Base-by-base conservation (phyloP, 805 yeast genomes). In the Danielia reshetovae region DNA sequence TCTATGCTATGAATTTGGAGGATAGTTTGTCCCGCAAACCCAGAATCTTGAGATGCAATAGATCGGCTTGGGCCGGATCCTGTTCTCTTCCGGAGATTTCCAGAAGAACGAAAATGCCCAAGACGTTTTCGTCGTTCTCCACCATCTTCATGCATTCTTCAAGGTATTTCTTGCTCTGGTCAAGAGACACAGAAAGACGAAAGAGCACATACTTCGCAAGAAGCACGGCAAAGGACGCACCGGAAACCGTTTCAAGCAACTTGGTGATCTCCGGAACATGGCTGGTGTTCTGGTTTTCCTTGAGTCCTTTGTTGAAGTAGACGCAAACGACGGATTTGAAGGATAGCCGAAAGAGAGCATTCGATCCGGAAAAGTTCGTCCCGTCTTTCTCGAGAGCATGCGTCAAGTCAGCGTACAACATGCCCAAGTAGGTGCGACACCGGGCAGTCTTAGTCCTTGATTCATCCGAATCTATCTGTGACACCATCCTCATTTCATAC, bases 141-240 rank as follows among this genome's bases (percentile, higher is more conserved):
- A 49, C 31, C 8, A 39, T 30, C 22, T 40, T 29, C 21, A 47
- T 24, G 32, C 55, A 51, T 27, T 31, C 36, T 8, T 40, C 36
- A 13, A 43, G 40, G 30, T 43, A 44, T 30, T 34, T 22, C 25
- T 44, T 45, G 31, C 46, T 46, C 12, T 41, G 41, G 5, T 42
- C 46, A 3, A 50, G 29, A 25, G 44, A 38, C 8, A 38, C 37
- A 2, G 52, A 34, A 4, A 39, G 32, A 4, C 34, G 27, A 28
- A 39, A 53, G 10, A 51, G 35, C 17, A 51, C 32, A 28, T 39
- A 51, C 13, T 29, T 36, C 12, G 49, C 37, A 12, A 57, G 40
- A 17, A 43, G 39, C 8, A 37, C 35, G n/a, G 54, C 14, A 18
- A 48, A 48, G 5, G 57, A 49, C 18, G 12, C n/a, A 5, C 14